A percentile compares a stretch with the other conserved stretches of the same genome.
These are phyloP conservation scores for Metschnikowia shivogae DNA, from an alignment of 805 yeast genomes.

Conservation along the genomic window DNA sequence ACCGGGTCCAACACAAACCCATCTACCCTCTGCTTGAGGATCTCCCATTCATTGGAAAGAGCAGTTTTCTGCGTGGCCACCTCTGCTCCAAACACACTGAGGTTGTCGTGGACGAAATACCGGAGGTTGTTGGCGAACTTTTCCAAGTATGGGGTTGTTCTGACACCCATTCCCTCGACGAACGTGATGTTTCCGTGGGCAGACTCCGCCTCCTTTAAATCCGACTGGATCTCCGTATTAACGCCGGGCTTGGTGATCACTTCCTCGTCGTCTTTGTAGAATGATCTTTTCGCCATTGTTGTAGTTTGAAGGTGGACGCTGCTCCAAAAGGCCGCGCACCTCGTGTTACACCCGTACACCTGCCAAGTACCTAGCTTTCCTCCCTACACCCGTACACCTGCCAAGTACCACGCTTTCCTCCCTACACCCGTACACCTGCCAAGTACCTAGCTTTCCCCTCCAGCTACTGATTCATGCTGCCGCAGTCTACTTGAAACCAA, in stretches of 20 bases:
- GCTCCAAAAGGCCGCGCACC: too few species aligned
- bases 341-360: too few species aligned
- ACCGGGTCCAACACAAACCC: slow-evolving; percentile 47
- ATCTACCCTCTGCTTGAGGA: slow-evolving; percentile 27
- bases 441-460: too few species aligned
- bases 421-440: too few species aligned
- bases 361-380: too few species aligned
- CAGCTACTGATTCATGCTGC: too few species aligned
- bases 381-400: too few species aligned
- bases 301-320: not conserved
- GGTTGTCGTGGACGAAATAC: slow-evolving; percentile 33
- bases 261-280: slow-evolving; percentile 51
- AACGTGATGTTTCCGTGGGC: slow-evolving; percentile 37
- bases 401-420: too few species aligned
- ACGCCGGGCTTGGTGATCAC: slow-evolving; percentile 47
- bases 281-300: slow-evolving; percentile 32
- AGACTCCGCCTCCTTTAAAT: slow-evolving; percentile 37
- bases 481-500: too few species aligned
- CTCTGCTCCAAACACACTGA: slow-evolving; percentile 40
- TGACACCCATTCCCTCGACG: slow-evolving; percentile 52
- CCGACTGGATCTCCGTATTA: slow-evolving; percentile 33
- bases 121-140: slow-evolving; percentile 38
- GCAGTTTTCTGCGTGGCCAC: slow-evolving; percentile 45
- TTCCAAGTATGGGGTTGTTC: slow-evolving; percentile 47
- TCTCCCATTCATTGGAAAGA: slow-evolving; percentile 37